These are phyloP conservation scores for Straminergon stramineum DNA, from an alignment of 225 moss, liverwort and hornwort genomes.

Conservation along the genomic window DNA sequence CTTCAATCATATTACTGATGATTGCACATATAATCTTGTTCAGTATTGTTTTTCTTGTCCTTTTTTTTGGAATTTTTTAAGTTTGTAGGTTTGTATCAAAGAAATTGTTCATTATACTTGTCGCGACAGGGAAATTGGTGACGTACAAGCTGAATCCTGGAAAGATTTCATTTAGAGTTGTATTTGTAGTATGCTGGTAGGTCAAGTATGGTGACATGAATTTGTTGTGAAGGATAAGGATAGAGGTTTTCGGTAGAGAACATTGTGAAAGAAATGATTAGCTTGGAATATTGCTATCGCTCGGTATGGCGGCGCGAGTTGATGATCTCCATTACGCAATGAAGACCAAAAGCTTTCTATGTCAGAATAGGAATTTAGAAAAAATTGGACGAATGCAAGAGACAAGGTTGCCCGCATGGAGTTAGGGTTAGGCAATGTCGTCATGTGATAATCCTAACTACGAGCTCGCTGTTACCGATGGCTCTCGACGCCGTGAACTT, in stretches of 20 bases:
- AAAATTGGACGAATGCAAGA: background rate
- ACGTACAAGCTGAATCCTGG: background rate
- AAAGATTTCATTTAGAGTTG: background rate
- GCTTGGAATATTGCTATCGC: background rate
- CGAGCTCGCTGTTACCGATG: background rate
- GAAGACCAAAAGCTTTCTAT: background rate
- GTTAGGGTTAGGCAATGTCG: conserved; percentile 23
- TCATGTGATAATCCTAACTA: background rate
- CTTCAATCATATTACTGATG: background rate
- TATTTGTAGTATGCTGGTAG: background rate
- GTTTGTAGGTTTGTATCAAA: background rate
- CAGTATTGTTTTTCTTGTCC: background rate
- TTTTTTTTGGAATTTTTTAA: background rate
- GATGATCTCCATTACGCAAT: background rate
- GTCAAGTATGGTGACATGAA: background rate
- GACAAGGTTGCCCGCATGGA: background rate
- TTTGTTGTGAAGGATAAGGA: background rate
- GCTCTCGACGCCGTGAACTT: conserved; percentile 9
- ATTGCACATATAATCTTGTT: background rate
- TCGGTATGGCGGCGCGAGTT: background rate
- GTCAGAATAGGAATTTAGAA: background rate
- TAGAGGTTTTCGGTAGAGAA: background rate
- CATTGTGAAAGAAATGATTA: background rate
- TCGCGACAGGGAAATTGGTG: background rate
- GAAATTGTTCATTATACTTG: background rate